Base-by-base conservation (phyloP, 148 eudicot species). In the Beta vulgaris region DNA sequence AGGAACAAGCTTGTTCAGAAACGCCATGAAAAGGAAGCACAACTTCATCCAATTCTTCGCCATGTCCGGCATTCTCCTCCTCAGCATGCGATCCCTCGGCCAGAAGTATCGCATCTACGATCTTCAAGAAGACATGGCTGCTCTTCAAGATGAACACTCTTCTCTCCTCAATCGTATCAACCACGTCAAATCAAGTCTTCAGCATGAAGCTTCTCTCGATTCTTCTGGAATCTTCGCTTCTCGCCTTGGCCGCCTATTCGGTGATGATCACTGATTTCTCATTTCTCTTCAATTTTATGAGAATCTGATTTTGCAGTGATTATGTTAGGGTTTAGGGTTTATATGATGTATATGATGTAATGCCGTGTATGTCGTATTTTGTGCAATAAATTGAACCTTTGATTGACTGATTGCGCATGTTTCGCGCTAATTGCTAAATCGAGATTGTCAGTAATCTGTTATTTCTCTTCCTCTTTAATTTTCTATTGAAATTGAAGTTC, bases 31-130 rank as follows among this genome's bases (percentile, higher is more conserved):
- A 79, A 81, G 83, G 42, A 92, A 90, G 63, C 83, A 90, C 74
- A 81, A 80, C 75, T 92, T 86, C 89, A 60, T 93, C 23, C 96
- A 89, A 70, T 85, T 86, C 86, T 86, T 93, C 84, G 91, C 86
- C 0, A 88, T 90, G 96, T 79, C 93, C 9, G 96, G 96, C 4
- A 87, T 89, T 8, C 77, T 93, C 7, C 81, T 93, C 0, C 84
- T 93, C 46, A 86, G 93, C 71, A 43, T 79, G 70, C 75, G 96
- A 59, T 90, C 96, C 7, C 54, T 89, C 6, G 91, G 96, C 7
- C 96, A 90, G 49, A 93, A 90, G 84, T 93, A 93, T 79, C 87
- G 93, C 42, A 78, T 87, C 75, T 76, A 87, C 58, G 85, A 84
- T 48, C 93, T 93, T 46, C 68, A 40, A 12, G 84, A 93, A 68